phyloP scores from a whole-genome alignment of 495 filamentous ascomycete species.

The Hyphodiscus hymeniophilus region DNA sequence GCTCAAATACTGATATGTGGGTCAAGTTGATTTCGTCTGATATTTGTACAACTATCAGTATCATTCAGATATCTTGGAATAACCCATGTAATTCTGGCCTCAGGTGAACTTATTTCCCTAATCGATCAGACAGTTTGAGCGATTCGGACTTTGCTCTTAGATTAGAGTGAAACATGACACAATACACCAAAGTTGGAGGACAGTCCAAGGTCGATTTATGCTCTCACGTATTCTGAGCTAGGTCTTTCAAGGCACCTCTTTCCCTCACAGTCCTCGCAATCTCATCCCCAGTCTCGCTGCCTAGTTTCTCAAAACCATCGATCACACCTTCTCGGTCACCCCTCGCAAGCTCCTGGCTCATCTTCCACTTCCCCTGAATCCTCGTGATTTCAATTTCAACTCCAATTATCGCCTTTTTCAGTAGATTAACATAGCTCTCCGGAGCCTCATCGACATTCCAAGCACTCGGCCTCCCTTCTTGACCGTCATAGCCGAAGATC shows the following conservation, averaged over 20 bases:
- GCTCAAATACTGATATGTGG: too few species aligned
- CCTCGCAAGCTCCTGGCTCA: constrained; percentile 44
- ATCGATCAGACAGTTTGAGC: too few species aligned
- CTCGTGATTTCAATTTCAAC: constrained; percentile 42
- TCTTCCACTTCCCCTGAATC: constrained; percentile 48
- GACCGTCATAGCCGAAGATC: constrained; percentile 40
- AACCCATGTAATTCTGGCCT: too few species aligned
- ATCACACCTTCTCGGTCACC: constrained; percentile 41
- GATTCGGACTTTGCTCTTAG: too few species aligned
- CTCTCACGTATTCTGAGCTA: too few species aligned
- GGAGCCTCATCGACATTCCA: constrained; percentile 47
- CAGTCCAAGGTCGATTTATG: too few species aligned
- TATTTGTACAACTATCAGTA: too few species aligned
- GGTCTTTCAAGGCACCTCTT: constrained; percentile 29
- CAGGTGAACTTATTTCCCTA: too few species aligned
- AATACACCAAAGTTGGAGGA: too few species aligned
- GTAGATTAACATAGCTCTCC: constrained; percentile 32
- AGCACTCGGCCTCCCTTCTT: constrained; percentile 24
- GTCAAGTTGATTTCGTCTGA: too few species aligned
- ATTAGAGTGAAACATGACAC: too few species aligned
- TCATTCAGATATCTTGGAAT: too few species aligned
- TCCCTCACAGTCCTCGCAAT: constrained; percentile 39
- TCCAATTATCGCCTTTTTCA: constrained; percentile 48
- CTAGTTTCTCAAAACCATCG: constrained; percentile 39
- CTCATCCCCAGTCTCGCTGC: constrained; percentile 29